Evolutionary conservation across 2,329 filamentous ascomycete species (phyloP).

Genomic region (Alternaria solani): DNA sequence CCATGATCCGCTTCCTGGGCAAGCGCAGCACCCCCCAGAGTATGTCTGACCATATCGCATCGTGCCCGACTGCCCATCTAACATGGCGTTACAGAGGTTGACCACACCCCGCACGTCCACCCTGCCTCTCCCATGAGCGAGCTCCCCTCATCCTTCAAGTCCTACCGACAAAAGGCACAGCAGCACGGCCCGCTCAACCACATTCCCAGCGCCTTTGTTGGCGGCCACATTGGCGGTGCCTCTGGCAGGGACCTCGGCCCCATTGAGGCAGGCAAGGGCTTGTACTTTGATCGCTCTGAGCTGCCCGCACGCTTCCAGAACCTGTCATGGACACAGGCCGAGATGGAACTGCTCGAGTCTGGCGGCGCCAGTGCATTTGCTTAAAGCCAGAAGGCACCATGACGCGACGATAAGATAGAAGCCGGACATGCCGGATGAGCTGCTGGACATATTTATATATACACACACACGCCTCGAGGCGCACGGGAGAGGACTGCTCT

Average conservation of each 20-base stretch:
- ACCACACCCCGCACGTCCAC: constrained; percentile 77
- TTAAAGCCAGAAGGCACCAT: constrained; percentile 41
- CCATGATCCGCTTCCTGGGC: constrained; percentile 61
- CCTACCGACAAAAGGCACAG: constrained; percentile 79
- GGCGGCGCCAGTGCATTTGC: constrained; percentile 77
- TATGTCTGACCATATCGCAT: constrained; percentile 35
- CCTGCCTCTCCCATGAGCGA: constrained; percentile 72
- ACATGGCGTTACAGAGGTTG: constrained; percentile 64
- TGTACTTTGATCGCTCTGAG: constrained; percentile 89
- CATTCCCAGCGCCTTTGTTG: constrained; percentile 34
- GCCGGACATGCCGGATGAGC: constrained; percentile 24
- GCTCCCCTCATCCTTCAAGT: constrained; percentile 75
- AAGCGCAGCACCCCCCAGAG: constrained; percentile 57
- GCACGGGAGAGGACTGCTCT: constrained; percentile 14
- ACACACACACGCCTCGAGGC: constrained; percentile 21
- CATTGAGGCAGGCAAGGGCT: constrained; percentile 73
- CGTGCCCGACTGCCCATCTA: constrained; percentile 14
- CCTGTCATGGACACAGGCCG: constrained; percentile 74
- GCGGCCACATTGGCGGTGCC: constrained; percentile 63
- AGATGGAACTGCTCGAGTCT: constrained; percentile 96
- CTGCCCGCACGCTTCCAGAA: constrained; percentile 85
- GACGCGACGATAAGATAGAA: constrained; percentile 20
- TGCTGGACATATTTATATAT: constrained; percentile 33
- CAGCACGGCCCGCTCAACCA: constrained; percentile 75
- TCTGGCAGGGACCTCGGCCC: constrained; percentile 76